Conservation (phyloP, 2,329 filamentous ascomycete species). For the Fusarium albosuccineum region DNA sequence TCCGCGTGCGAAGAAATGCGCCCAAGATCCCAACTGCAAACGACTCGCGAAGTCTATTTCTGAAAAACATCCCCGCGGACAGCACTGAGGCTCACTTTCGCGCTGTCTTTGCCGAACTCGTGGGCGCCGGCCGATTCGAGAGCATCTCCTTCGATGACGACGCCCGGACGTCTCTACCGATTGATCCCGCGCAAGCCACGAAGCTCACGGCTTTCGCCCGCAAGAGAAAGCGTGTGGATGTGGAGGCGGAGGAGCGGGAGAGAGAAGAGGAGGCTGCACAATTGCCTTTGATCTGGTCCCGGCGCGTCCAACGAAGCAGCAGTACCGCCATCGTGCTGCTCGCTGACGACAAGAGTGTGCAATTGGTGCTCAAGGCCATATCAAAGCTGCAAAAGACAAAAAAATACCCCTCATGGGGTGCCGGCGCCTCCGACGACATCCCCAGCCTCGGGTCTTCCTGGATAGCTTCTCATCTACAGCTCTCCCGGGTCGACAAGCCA, state of each 20-base stretch:
- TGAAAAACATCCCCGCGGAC: constrained; percentile 91
- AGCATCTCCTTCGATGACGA: constrained; percentile 79
- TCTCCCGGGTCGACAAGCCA: constrained; percentile 77
- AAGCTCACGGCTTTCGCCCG: constrained; percentile 54
- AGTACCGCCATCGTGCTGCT: constrained; percentile 85
- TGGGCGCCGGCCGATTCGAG: constrained; percentile 85
- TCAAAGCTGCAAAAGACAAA: constrained; percentile 71
- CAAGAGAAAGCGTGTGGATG: constrained; percentile 58
- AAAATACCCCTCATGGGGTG: constrained; percentile 76
- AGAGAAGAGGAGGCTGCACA: constrained; percentile 69
- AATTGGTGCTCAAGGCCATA: constrained; percentile 81
- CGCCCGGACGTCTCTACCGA: constrained; percentile 55
- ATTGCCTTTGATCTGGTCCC: constrained; percentile 80
- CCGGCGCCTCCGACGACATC: constrained; percentile 67
- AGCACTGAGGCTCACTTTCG: constrained; percentile 83
- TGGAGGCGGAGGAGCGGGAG: constrained; percentile 68
- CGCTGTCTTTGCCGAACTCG: constrained; percentile 77
- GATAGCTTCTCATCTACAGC: constrained; percentile 75
- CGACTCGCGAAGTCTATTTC: constrained; percentile 84
- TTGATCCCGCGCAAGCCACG: constrained; percentile 64
- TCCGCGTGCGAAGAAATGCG: constrained; percentile 87
- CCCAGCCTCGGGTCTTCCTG: constrained; percentile 69
- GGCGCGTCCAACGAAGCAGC: constrained; percentile 78
- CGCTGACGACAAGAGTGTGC: constrained; percentile 84
- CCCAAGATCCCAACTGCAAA: constrained; percentile 81